Conservation (phyloP, 169 alveolate species). For the Eimeria praecox region DNA sequence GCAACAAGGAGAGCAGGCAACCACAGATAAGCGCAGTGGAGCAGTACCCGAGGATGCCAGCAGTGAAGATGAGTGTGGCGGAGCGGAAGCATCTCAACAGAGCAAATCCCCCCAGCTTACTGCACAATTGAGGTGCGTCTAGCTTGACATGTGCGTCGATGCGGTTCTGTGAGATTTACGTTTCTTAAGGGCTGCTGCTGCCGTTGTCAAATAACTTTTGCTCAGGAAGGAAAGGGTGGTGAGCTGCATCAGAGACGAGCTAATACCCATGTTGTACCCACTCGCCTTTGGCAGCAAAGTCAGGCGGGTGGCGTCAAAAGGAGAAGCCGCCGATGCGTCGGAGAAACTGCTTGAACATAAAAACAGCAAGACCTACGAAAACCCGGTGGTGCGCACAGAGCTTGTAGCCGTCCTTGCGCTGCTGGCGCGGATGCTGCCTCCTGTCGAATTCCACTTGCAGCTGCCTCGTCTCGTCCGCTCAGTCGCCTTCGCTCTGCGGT, state of each 20-base stretch:
- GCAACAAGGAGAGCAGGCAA: not conserved
- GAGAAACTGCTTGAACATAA: constrained; percentile 16
- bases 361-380: constrained; percentile 10
- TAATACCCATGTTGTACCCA: constrained; percentile 70
- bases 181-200: not conserved
- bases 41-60: not conserved
- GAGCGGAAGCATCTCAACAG: not conserved
- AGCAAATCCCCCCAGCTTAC: not conserved
- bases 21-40: not conserved
- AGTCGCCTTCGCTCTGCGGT: constrained; percentile 68
- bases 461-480: constrained; percentile 80
- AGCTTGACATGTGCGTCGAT: not conserved
- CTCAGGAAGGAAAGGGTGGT: constrained; percentile 29
- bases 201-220: not conserved
- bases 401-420: constrained; percentile 71
- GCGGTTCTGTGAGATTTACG: not conserved
- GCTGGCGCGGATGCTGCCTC: constrained; percentile 73
- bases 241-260: constrained; percentile 57
- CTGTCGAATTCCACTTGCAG: constrained; percentile 69
- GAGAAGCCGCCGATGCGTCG: not conserved
- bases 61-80: constrained; percentile 11
- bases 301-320: constrained; percentile 29
- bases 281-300: constrained; percentile 72
- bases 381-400: constrained; percentile 71
- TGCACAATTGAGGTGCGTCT: not conserved